phyloP scores from a whole-genome alignment of 2,329 filamentous ascomycete species.

The Hypomyces rosellus region DNA sequence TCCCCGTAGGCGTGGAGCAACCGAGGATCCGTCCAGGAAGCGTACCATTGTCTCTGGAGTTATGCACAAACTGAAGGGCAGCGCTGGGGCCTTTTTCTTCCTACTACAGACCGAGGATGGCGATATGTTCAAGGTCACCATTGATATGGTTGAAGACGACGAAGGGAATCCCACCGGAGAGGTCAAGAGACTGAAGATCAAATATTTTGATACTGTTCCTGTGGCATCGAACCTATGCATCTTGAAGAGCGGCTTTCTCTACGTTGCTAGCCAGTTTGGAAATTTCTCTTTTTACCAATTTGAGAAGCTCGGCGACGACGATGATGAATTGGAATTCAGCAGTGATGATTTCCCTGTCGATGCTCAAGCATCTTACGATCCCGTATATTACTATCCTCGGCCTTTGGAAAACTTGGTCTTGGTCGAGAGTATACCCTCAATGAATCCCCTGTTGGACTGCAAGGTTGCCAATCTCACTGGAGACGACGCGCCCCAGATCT shows the following conservation, averaged over 20 bases:
- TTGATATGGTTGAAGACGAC: slow-evolving; percentile 82
- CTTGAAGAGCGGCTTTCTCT: slow-evolving; percentile 91
- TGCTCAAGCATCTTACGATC: slow-evolving; percentile 62
- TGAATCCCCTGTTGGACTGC: slow-evolving; percentile 88
- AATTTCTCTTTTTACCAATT: slow-evolving; percentile 97
- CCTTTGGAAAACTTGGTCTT: slow-evolving; percentile 74
- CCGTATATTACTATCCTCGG: slow-evolving; percentile 80
- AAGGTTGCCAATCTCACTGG: slow-evolving; percentile 86
- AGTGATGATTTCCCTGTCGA: slow-evolving; percentile 81
- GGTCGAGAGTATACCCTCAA: slow-evolving; percentile 76
- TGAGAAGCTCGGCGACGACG: slow-evolving; percentile 92
- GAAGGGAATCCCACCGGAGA: slow-evolving; percentile 73
- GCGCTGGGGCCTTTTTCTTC: slow-evolving; percentile 87
- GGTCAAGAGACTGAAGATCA: slow-evolving; percentile 80
- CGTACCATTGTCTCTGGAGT: slow-evolving; percentile 81
- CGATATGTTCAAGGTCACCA: slow-evolving; percentile 94
- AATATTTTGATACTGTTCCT: slow-evolving; percentile 96
- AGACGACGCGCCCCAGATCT: slow-evolving; percentile 95
- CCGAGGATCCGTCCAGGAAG: slow-evolving; percentile 88
- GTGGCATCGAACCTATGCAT: slow-evolving; percentile 84
- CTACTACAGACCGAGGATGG: slow-evolving; percentile 93
- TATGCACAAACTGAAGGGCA: slow-evolving; percentile 91
- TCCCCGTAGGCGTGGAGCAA: slow-evolving; percentile 76
- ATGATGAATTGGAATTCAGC: slow-evolving; percentile 78
- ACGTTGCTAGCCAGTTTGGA: slow-evolving; percentile 84